Percentiles rank a stretch among this genome's conserved stretches.
These are phyloP conservation scores for Morella rubra DNA, from an alignment of 306 rosid species.

Conservation along the genomic window DNA sequence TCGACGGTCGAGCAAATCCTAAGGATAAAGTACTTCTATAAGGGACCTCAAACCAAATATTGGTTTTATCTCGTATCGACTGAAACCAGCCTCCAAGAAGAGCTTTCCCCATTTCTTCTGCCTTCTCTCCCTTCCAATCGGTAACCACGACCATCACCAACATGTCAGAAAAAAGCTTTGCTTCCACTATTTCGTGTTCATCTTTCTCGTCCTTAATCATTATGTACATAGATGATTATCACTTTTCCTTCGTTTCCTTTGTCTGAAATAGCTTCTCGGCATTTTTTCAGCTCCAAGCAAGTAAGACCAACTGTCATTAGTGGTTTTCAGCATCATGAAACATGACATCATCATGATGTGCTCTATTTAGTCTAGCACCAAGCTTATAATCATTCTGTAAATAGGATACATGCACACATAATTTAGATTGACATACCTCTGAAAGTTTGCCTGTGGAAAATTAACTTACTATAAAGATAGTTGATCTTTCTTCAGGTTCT, in stretches of 20 bases:
- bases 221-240: conserved; percentile 50
- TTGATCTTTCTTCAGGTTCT: too few species aligned
- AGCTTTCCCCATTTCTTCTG: conserved; percentile 55
- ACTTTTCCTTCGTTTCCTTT: conserved; percentile 45
- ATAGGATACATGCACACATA: too few species aligned
- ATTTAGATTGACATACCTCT: too few species aligned
- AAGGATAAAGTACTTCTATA: conserved; percentile 56
- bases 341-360: neutral
- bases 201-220: conserved; percentile 37
- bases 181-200: conserved; percentile 26
- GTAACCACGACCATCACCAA: conserved; percentile 37
- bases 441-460: too few species aligned
- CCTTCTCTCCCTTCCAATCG: conserved; percentile 51
- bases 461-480: too few species aligned
- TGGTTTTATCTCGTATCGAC: conserved; percentile 36
- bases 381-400: neutral
- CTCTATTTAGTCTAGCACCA: neutral
- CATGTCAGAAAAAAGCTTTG: conserved; percentile 45
- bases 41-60: conserved; percentile 50
- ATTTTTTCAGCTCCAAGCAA: conserved; percentile 46
- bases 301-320: conserved; percentile 40
- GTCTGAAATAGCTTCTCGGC: conserved; percentile 46
- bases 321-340: neutral
- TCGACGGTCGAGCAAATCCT: too few species aligned
- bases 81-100: conserved; percentile 50